phyloP scores from a whole-genome alignment of 805 yeast genomes.

The Wilhelminamyces savonicus region DNA sequence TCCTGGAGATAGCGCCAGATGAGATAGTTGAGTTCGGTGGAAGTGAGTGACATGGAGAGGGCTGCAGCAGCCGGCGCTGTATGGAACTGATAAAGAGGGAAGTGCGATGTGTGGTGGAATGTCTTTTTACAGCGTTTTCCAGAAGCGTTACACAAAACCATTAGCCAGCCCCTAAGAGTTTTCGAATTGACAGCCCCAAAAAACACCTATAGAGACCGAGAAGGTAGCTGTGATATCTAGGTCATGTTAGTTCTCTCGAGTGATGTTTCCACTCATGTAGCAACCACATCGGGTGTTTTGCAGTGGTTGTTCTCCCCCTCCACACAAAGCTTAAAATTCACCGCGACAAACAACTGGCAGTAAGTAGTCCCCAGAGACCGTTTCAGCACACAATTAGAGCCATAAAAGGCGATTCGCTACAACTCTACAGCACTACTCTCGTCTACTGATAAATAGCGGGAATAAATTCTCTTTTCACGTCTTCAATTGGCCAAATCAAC shows the following conservation, averaged over 20 bases:
- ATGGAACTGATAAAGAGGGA: neutral
- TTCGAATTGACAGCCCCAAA: no score
- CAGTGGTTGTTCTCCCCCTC: no score
- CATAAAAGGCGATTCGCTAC: no score
- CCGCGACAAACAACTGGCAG: no score
- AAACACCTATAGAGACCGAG: neutral
- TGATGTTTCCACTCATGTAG: neutral
- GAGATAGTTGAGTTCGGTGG: conserved; percentile 81
- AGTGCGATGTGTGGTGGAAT: neutral
- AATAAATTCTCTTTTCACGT: conserved; percentile 2
- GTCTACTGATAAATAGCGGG: no score
- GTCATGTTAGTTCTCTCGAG: conserved; percentile 4
- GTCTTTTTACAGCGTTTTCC: neutral
- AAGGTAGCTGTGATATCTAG: neutral
- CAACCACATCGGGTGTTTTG: no score
- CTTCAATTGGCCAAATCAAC: neutral
- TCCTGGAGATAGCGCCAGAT: conserved; percentile 93
- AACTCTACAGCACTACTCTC: no score
- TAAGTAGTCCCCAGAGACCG: no score
- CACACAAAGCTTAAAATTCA: no score
- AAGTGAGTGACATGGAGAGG: conserved; percentile 64
- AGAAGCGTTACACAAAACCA: neutral
- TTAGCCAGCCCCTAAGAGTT: neutral
- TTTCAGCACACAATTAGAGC: no score
- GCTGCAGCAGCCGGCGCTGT: neutral